Percentiles rank a stretch among this genome's conserved stretches.
Conservation (phyloP, 1,284 basidiomycete genomes). For the Pseudomicrostroma phylloplanum region DNA sequence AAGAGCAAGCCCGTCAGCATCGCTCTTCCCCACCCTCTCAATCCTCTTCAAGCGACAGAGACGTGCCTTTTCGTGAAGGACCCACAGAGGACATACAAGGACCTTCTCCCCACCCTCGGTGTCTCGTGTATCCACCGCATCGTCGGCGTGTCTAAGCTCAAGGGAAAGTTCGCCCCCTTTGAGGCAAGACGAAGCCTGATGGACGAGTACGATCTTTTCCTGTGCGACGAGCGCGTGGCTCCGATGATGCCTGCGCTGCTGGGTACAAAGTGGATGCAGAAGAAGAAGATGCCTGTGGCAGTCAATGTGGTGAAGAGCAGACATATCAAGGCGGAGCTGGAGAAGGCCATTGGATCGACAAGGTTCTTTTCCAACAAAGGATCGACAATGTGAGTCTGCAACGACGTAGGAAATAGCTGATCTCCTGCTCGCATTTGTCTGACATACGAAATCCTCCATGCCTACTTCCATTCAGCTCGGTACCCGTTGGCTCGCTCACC, state of each 20-base stretch:
- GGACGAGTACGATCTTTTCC: constrained; percentile 82
- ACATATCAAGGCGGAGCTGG: constrained; percentile 75
- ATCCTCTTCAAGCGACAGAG: constrained; percentile 69
- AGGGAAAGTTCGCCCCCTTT: constrained; percentile 57
- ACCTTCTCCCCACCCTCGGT: constrained; percentile 68
- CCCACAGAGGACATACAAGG: constrained; percentile 92
- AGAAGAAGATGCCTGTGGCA: constrained; percentile 96
- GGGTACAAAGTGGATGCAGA: constrained; percentile 83
- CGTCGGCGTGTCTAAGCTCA: constrained; percentile 64
- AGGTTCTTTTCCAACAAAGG: constrained; percentile 67
- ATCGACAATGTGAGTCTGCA: constrained; percentile 15
- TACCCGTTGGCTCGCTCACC: constrained; percentile 70
- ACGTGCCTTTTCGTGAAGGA: constrained; percentile 91
- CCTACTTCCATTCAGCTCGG: constrained; percentile 58
- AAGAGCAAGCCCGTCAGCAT: constrained; percentile 41
- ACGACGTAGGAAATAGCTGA: not conserved
- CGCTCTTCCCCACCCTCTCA: constrained; percentile 70
- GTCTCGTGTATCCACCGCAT: constrained; percentile 86
- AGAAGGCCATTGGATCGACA: constrained; percentile 80
- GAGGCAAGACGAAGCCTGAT: constrained; percentile 79
- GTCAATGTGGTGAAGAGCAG: constrained; percentile 67
- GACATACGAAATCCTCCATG: not conserved
- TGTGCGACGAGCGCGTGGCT: constrained; percentile 84
- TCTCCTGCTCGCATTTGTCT: constrained; percentile 1
- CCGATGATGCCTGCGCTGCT: constrained; percentile 79